Evolutionary conservation across 306 rosid species (phyloP), one percentile per base, ranked within the genome.

Genomic region (Mimosa bimucronata): DNA sequence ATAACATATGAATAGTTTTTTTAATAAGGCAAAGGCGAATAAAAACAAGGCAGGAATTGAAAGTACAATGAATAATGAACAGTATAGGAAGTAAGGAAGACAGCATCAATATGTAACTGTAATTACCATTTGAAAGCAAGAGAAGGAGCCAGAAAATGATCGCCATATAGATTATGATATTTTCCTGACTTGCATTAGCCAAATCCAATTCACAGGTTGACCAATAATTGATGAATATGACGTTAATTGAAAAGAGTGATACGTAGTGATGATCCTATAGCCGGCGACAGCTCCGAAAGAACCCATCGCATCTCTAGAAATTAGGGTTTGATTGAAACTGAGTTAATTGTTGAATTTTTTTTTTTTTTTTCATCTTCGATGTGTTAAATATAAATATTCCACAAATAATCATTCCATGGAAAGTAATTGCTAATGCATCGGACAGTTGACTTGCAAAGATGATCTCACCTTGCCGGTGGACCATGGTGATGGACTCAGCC

Each of bases 1-100:
- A 72, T 85, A 74, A 71, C 77, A 67, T 37, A 58, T 58, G 38
- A 66, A 18, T 72, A 12, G 31, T 64, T 48, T 62, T n/a, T 19
- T 13, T 19, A 29, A 50, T 70, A 30, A 80, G 80, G 66, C 37
- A 64, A 77, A 34, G 78, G 64, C 55, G 41, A 74, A 68, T 46
- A 73, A 81, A 64, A 67, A 41, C 28, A 60, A 71, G 37, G 55
- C 57, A 38, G 38, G 21, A 52, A n/a, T 31, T 76, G 31, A 70
- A 58, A 30, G 57, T 41, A 45, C 19, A 16, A 38, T 4, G 21
- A 38, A 74, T 10, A 0, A 61, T 23, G 45, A 62, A 10, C 2
- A 41, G 14, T 31, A 6, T 10, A 26, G 44, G 71, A 18, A 62
- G 13, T 19, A 65, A 52, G 66, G 11, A 61, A 12, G 23, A 50